phyloP scores from a whole-genome alignment of 1,139 yeast genomes.

The Pichia sp. region DNA sequence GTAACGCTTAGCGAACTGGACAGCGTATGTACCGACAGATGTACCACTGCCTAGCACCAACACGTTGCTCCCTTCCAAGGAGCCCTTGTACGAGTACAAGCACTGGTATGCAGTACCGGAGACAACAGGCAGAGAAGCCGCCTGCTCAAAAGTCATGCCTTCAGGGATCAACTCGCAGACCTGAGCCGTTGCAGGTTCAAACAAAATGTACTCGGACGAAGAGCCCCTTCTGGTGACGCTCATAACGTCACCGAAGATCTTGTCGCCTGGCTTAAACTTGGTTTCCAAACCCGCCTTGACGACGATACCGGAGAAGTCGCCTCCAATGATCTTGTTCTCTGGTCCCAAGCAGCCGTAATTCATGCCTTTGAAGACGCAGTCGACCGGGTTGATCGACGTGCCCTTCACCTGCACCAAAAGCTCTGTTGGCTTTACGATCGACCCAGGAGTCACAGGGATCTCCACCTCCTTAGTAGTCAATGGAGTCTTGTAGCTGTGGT shows the following conservation, averaged over 20 bases:
- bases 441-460: conserved; percentile 9
- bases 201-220: conserved; percentile 45
- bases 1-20: conserved; percentile 51
- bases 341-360: conserved; percentile 31
- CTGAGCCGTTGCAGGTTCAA: conserved; percentile 35
- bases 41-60: conserved; percentile 72
- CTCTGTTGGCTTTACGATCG: conserved; percentile 38
- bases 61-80: conserved; percentile 31
- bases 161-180: conserved; percentile 46
- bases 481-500: conserved; percentile 20
- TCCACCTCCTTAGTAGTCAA: conserved; percentile 17
- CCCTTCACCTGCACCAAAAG: conserved; percentile 55
- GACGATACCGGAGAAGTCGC: conserved; percentile 65
- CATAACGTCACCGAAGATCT: conserved; percentile 54
- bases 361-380: conserved; percentile 40
- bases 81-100: conserved; percentile 28
- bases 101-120: conserved; percentile 33
- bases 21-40: conserved; percentile 59
- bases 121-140: conserved; percentile 55
- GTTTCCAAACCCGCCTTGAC: conserved; percentile 52
- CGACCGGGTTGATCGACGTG: conserved; percentile 68
- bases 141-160: conserved; percentile 45
- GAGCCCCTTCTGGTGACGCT: conserved; percentile 48
- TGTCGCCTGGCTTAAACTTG: conserved; percentile 49
- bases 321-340: conserved; percentile 45